Evolutionary conservation across 768 basidiomycete species (phyloP).

Genomic region (Crassisporium funariophilum): DNA sequence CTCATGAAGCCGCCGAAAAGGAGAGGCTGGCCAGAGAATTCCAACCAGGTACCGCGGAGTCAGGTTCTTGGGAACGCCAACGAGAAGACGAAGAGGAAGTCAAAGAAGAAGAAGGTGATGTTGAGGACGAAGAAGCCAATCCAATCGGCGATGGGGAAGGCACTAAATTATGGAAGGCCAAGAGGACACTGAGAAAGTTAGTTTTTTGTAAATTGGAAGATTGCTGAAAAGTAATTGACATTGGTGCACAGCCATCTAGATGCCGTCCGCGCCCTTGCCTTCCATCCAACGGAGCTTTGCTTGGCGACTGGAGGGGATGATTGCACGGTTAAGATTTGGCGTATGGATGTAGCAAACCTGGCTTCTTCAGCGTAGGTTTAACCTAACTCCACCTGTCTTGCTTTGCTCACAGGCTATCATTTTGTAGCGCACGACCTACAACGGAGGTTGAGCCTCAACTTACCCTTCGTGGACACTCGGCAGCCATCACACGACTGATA

Average conservation of each 20-base stretch:
- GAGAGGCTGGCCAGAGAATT: constrained; percentile 43
- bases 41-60: constrained; percentile 34
- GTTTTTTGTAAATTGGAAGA: constrained; percentile 34
- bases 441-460: constrained; percentile 93
- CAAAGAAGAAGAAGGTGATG: constrained; percentile 71
- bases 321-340: constrained; percentile 95
- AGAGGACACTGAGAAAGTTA: constrained; percentile 87
- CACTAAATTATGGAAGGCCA: constrained; percentile 81
- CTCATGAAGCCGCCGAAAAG: constrained; percentile 64
- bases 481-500: constrained; percentile 84
- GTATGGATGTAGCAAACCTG: constrained; percentile 75
- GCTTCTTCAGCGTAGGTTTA: constrained; percentile 74
- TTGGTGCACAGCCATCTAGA: constrained; percentile 78
- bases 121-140: constrained; percentile 65
- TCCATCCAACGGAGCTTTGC: constrained; percentile 83
- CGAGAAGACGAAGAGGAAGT: constrained; percentile 63
- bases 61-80: constrained; percentile 54
- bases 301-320: constrained; percentile 96
- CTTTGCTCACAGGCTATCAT: constrained; percentile 16
- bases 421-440: constrained; percentile 59
- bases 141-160: constrained; percentile 70
- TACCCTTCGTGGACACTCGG: constrained; percentile 92
- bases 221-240: constrained; percentile 16
- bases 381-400: constrained; percentile 10
- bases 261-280: constrained; percentile 86